phyloP scores from a whole-genome alignment of 2,329 filamentous ascomycete genomes.

The Rutstroemia sp. region DNA sequence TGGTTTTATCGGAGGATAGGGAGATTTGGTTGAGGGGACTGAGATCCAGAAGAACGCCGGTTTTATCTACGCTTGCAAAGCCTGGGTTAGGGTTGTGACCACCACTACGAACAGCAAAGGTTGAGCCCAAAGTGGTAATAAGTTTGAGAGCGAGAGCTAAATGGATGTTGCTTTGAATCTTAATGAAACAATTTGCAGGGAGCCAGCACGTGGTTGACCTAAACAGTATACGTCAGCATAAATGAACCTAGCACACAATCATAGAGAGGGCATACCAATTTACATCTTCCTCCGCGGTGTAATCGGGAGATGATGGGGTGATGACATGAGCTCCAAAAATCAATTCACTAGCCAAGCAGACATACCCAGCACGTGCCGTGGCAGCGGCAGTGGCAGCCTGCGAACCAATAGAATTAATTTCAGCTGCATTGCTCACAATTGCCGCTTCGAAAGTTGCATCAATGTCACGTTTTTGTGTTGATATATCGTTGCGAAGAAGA shows the following conservation, averaged over 20 bases:
- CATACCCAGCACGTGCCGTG: background rate
- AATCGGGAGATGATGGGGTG: background rate
- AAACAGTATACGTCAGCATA: background rate
- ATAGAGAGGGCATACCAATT: background rate
- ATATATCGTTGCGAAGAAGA: no score
- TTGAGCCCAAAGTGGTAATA: background rate
- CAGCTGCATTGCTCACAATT: no score
- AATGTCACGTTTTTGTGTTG: no score
- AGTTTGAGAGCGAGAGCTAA: conserved; percentile 10
- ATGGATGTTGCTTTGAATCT: conserved; percentile 1
- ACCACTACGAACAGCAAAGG: conserved; percentile 43
- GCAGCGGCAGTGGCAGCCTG: background rate
- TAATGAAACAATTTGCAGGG: conserved; percentile 10
- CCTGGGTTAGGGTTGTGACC: conserved; percentile 30
- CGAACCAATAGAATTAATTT: no score
- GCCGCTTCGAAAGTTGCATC: no score
- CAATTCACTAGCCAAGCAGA: background rate
- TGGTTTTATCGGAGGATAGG: conserved; percentile 20
- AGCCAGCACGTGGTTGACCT: conserved; percentile 11
- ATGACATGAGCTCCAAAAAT: background rate
- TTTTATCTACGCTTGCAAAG: conserved; percentile 38
- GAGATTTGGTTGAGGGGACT: conserved; percentile 22
- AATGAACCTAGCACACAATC: background rate
- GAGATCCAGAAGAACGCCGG: conserved; percentile 41
- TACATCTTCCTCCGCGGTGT: background rate